Evolutionary conservation across 352 stramenopile species (phyloP), one percentile per base, ranked within the genome.

Genomic region (Pythium dissotocum): DNA sequence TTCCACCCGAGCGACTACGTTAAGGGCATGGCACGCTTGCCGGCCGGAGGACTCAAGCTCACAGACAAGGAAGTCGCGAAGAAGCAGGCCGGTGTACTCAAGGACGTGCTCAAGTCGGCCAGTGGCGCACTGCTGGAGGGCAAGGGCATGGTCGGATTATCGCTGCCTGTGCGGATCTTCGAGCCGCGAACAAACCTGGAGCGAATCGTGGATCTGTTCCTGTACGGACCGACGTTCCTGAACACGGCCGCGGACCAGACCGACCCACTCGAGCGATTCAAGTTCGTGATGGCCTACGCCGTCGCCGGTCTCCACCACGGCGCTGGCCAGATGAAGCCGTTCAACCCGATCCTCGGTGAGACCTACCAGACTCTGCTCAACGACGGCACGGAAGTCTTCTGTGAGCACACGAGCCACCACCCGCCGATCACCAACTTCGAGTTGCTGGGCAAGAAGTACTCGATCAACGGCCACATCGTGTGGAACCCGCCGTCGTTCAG

Each of bases 51-150:
- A 0, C 61, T 95, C 9, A 95, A 95, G 67, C 65, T 95, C 1
- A 85, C 89, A 46, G 87, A 95, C 66, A 95, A 95, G 70, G 85
- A 95, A 55, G 72, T 93, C 33, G 85, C 84, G 1, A 95, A 93
- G 69, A 95, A 95, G 68, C 87, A 95, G 58, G 76, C 83, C 61
- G 87, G 87, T 7, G 87, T 95, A 63, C 71, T 95, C 14, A 93
- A 93, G 73, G 87, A 95, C 52, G 85, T 95, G 53, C 90, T 95
- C 65, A 93, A 93, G 66, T 78, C 74, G 24, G 71, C 73, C 14
- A 69, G 75, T 24, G 69, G 68, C n/a, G 75, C 76, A 28, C 69
- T 81, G 12, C 75, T 81, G 12, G 71, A 78, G 49, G 75, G 75
- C 24, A 77, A 77, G 18, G 70, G 70, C 56, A 75, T 63, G 1